phyloP scores from a whole-genome alignment of 2,329 filamentous ascomycete genomes.

The Meredithiella fracta region DNA sequence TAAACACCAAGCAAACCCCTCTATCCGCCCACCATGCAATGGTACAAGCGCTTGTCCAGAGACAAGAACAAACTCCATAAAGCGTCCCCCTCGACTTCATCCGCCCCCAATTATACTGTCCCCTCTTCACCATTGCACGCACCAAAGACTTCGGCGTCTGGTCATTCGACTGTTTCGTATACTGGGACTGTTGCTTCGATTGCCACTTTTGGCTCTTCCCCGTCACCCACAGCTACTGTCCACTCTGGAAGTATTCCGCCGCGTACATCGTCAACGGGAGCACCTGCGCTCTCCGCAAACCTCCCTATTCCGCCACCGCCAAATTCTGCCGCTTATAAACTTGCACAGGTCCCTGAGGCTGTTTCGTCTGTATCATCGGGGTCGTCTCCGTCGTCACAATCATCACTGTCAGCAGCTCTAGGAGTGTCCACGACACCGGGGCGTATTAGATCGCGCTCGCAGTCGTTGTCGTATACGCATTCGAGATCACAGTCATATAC shows the following conservation, averaged over 20 bases:
- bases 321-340: constrained; percentile 5
- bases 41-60: constrained; percentile 14
- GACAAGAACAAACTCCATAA: constrained; percentile 13
- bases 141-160: constrained; percentile 2
- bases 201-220: constrained; percentile 12
- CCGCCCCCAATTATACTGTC: constrained; percentile 1
- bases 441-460: constrained; percentile 10
- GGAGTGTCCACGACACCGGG: neutral
- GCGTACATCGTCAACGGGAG: constrained; percentile 10
- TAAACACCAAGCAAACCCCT: too few relatives aligned
- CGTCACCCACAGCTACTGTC: constrained; percentile 4
- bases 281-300: neutral
- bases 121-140: neutral
- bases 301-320: neutral
- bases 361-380: constrained; percentile 4
- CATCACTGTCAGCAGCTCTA: constrained; percentile 2
- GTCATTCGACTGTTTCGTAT: constrained; percentile 4
- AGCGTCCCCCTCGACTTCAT: neutral
- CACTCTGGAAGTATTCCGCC: constrained; percentile 8
- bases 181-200: constrained; percentile 8
- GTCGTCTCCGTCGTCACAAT: constrained; percentile 9
- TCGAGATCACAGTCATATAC: constrained; percentile 12
- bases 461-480: constrained; percentile 10
- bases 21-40: constrained; percentile 20
- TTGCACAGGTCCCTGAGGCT: constrained; percentile 11